Percentiles rank a stretch among this genome's conserved stretches.
phyloP scores from a whole-genome alignment of 2,329 filamentous ascomycete genomes.

The Curvularia lunata region DNA sequence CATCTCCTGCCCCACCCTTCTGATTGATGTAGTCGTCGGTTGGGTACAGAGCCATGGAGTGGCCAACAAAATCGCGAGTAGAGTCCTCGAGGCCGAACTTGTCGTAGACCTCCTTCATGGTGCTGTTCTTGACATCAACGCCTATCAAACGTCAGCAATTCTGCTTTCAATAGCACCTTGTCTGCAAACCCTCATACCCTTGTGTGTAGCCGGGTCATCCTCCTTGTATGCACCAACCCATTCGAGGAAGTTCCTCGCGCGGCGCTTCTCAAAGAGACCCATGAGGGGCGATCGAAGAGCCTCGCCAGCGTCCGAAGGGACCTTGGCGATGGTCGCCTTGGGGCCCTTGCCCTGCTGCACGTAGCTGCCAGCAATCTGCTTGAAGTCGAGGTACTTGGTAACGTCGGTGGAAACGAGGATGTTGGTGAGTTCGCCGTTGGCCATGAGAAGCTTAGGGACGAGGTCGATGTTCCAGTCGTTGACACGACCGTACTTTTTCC shows the following conservation, averaged over 20 bases:
- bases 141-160: constrained; percentile 54
- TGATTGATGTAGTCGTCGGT: constrained; percentile 84
- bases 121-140: constrained; percentile 76
- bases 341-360: constrained; percentile 85
- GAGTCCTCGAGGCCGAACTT: constrained; percentile 91
- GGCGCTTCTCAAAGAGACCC: constrained; percentile 96
- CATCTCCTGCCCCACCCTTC: constrained; percentile 77
- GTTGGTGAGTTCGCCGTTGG: constrained; percentile 96
- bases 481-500: constrained; percentile 94
- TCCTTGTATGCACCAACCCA: constrained; percentile 88
- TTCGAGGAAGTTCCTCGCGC: constrained; percentile 95
- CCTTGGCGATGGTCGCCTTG: constrained; percentile 94
- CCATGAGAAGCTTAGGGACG: constrained; percentile 98
- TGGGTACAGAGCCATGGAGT: constrained; percentile 96
- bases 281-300: constrained; percentile 89
- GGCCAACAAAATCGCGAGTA: constrained; percentile 95
- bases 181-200: constrained; percentile 66
- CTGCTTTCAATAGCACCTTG: background rate
- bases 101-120: constrained; percentile 99
- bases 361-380: constrained; percentile 85
- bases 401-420: constrained; percentile 94
- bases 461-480: constrained; percentile 99
- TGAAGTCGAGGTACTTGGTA: constrained; percentile 61
- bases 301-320: constrained; percentile 90
- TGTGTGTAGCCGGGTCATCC: constrained; percentile 84